phyloP scores from a whole-genome alignment of 192 early-diverging fungal species.

The Rhizophagus clarus region DNA sequence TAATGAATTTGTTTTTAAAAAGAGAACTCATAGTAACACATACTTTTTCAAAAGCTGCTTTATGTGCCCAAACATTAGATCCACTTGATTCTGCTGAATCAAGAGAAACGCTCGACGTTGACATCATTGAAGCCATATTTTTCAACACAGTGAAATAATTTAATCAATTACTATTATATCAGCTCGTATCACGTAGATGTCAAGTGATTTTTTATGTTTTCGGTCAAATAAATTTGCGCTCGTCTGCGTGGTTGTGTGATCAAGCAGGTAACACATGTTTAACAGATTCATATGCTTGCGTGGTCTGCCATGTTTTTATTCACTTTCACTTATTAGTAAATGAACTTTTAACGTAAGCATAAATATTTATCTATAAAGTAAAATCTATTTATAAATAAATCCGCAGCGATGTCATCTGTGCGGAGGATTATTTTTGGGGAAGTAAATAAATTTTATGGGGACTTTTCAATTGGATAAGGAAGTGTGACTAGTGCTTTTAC shows the following conservation, averaged over 20 bases:
- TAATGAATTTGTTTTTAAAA: neutral
- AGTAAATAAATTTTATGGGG: neutral
- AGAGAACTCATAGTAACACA: neutral
- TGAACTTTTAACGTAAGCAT: neutral
- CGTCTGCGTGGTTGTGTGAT: no score
- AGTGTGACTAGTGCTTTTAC: neutral
- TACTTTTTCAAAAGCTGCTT: slow-evolving; percentile 12
- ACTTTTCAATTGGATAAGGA: neutral
- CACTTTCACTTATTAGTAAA: no score
- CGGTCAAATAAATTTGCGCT: no score
- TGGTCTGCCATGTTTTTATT: neutral
- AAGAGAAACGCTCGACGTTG: neutral
- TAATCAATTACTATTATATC: neutral
- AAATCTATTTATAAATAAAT: neutral
- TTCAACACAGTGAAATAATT: no score
- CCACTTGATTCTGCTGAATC: slow-evolving; percentile 12
- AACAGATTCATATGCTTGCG: neutral
- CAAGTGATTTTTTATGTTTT: no score
- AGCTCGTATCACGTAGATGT: no score
- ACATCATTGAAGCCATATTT: neutral
- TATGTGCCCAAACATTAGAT: slow-evolving; percentile 12
- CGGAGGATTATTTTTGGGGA: neutral
- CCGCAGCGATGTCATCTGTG: neutral
- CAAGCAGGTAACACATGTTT: neutral
- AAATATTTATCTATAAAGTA: neutral